phyloP scores from a whole-genome alignment of 1,284 basidiomycete species.

The Ustilago vetiveriae region DNA sequence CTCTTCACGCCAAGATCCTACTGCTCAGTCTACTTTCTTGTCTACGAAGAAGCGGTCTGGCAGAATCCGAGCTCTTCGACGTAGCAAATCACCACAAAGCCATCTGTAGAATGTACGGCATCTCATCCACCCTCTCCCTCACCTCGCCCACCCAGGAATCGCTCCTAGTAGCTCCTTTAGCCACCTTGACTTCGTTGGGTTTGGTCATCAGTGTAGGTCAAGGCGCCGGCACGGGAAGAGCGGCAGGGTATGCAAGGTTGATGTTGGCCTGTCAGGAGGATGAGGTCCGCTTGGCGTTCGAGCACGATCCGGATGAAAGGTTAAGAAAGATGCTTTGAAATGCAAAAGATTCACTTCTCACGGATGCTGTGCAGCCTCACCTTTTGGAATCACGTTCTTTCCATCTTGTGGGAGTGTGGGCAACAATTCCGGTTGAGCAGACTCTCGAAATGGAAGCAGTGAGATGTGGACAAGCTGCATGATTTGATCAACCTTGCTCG shows the following conservation, averaged over 20 bases:
- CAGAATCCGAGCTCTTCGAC: conserved; percentile 84
- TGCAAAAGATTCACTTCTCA: too few relatives aligned
- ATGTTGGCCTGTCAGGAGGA: conserved; percentile 61
- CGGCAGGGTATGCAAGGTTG: conserved; percentile 51
- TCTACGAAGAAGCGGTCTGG: conserved; percentile 82
- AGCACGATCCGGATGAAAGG: conserved; percentile 49
- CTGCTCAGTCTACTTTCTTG: conserved; percentile 82
- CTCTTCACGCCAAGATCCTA: conserved; percentile 61
- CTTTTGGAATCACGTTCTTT: too few relatives aligned
- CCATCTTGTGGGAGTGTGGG: too few relatives aligned
- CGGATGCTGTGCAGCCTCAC: too few relatives aligned
- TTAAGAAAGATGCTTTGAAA: conserved; percentile 49
- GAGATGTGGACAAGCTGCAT: too few relatives aligned
- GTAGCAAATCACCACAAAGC: conserved; percentile 69
- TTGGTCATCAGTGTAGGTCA: conserved; percentile 59
- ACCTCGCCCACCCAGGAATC: not conserved
- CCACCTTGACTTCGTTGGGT: conserved; percentile 51
- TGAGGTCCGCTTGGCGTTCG: conserved; percentile 58
- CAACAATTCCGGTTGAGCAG: too few relatives aligned
- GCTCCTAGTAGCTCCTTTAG: conserved; percentile 40
- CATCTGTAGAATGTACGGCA: conserved; percentile 52
- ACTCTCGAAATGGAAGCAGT: too few relatives aligned
- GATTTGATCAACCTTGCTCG: too few relatives aligned
- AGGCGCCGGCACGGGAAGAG: conserved; percentile 56
- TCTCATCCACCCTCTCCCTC: not conserved